These are phyloP conservation scores for Cordyceps javanica DNA, from an alignment of 2,329 filamentous ascomycete species.

Conservation along the genomic window DNA sequence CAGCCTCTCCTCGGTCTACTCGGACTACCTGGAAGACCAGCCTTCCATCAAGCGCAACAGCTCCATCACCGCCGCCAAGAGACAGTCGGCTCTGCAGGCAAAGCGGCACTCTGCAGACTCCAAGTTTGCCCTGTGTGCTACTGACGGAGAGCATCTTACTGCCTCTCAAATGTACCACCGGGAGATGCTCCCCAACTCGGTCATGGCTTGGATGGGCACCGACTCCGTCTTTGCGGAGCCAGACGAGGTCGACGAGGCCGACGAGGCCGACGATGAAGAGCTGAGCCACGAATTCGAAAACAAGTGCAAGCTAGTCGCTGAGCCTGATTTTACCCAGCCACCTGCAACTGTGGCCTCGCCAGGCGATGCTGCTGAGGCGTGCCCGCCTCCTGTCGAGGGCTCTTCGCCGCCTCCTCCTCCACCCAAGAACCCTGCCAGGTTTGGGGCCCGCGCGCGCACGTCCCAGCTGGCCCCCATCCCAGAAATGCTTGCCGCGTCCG, in stretches of 20 bases:
- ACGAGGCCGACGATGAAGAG: neutral
- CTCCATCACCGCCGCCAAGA: slow-evolving; percentile 8
- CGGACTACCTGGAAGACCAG: slow-evolving; percentile 41
- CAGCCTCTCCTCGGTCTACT: slow-evolving; percentile 49
- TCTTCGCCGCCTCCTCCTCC: slow-evolving; percentile 10
- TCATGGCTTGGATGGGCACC: slow-evolving; percentile 9
- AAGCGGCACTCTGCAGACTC: neutral
- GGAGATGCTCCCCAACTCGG: slow-evolving; percentile 9
- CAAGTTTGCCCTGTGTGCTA: neutral
- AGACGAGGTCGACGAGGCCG: neutral
- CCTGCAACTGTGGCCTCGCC: neutral
- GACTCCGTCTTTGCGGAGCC: neutral
- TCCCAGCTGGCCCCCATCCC: slow-evolving; percentile 36
- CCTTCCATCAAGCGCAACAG: slow-evolving; percentile 4
- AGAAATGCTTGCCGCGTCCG: slow-evolving; percentile 26
- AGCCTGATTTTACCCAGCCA: neutral
- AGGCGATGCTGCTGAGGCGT: neutral
- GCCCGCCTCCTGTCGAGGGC: neutral
- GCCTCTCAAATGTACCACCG: slow-evolving; percentile 11
- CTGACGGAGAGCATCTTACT: neutral
- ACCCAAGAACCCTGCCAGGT: slow-evolving; percentile 13
- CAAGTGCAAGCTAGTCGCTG: neutral
- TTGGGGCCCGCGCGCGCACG: slow-evolving; percentile 14
- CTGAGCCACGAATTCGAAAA: neutral
- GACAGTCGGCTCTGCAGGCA: neutral